phyloP scores from a whole-genome alignment of 345 rosid species.

The Triadica sebifera region DNA sequence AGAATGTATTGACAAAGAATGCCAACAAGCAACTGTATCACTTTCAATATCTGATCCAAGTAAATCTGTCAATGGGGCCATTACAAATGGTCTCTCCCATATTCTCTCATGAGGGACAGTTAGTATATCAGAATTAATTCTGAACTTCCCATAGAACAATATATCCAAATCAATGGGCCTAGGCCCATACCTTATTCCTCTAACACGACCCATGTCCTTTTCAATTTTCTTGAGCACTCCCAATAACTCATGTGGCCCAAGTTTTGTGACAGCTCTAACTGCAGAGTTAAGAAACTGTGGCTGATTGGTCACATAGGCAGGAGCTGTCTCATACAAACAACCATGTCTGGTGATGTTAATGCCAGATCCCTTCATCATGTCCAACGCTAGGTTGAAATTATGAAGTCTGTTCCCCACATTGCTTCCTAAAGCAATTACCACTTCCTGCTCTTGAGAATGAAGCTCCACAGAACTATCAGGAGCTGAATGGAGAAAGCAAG shows the following conservation, averaged over 20 bases:
- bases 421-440: conserved; percentile 88
- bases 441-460: conserved; percentile 67
- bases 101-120: conserved; percentile 81
- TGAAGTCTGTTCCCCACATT: conserved; percentile 72
- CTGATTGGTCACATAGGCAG: conserved; percentile 86
- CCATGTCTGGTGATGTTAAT: conserved; percentile 62
- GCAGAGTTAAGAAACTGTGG: conserved; percentile 87
- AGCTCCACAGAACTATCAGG: conserved; percentile 40
- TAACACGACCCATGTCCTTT: conserved; percentile 70
- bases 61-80: conserved; percentile 88
- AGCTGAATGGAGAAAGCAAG: conserved; percentile 37
- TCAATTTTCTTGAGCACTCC: conserved; percentile 70
- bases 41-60: conserved; percentile 61
- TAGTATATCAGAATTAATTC: conserved; percentile 53
- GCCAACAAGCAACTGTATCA: conserved; percentile 79
- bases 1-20: conserved; percentile 52
- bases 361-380: conserved; percentile 59
- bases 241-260: conserved; percentile 76
- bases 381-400: conserved; percentile 67
- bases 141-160: conserved; percentile 74
- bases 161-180: conserved; percentile 90
- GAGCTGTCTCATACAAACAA: conserved; percentile 84
- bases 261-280: conserved; percentile 73
- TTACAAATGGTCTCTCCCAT: conserved; percentile 88
- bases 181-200: conserved; percentile 78